Base-by-base conservation (phyloP, 2,329 filamentous ascomycete genomes). In the Penicillium sp. region DNA sequence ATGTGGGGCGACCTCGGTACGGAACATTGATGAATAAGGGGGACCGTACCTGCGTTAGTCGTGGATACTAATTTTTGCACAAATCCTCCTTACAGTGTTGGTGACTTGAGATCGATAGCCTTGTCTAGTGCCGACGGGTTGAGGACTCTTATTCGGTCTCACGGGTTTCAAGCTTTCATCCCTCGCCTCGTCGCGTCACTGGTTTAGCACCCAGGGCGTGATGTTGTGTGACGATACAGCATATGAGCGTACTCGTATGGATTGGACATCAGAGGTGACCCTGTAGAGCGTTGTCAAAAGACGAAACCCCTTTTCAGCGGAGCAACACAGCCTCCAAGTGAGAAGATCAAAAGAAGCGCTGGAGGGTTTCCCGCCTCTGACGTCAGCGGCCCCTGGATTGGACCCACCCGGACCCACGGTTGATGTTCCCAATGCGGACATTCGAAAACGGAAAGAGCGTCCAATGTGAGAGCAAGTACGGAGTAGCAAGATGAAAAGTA, bases 301-400 rank as follows among this genome's bases (percentile, higher is more conserved):
- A 40, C 16, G 4, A n/a, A 36, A 34, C 36, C 49, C 49, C 42
- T 51, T 39, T 18, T 21, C 1, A 46, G 18, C 27, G 45, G 21
- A 14, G 32, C 16, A 48, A 39, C 51, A 54, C 46, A 43, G 46
- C 51, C 39, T 32, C 29, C 31, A 14, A 11, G 31, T 27, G 14
- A 36, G 10, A 10, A n/a, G 45, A 44, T 49, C 45, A 42, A 47
- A 18, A 40, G 36, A 18, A 40, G 16, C 27, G 14, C 39, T 44
- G 13, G 4, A 40, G 38, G 38, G 38, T 21, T 9, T 50, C 40
- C 52, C 52, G 40, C 11, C 42, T n/a, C 46, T 54, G 52, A 54
- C 52, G 52, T 54, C 47, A 54, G 47, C 10, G 27, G 36, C 52
- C 52, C 52, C 52, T 54, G 52, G 52, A 16, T 16, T 44, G 18